Evolutionary conservation across 495 filamentous ascomycete species (phyloP), one percentile per base, ranked within the genome.

Genomic region (Trichocladium uniseriatum): DNA sequence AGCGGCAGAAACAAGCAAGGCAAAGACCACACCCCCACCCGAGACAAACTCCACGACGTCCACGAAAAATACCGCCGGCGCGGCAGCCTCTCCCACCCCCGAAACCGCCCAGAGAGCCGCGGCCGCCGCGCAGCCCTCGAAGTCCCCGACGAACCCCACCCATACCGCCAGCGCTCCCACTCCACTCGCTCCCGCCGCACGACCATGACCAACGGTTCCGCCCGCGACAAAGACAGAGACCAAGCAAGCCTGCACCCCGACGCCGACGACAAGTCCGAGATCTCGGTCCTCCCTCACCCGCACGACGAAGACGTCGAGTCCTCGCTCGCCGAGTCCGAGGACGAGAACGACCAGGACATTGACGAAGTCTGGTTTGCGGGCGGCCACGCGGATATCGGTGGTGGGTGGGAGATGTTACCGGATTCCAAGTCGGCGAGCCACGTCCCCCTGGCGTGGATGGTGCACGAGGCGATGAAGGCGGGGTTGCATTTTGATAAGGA

Each of bases 321-420:
- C 0, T 7, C 22, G 2, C 5, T 14, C 5, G 48, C 34, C n/a
- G 75, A 74, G 3, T 70, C 69, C 0, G 81, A 81, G 29, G 81
- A 84, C 16, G 73, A 76, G 0, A 64, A 59, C 1, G 73, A 78
- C 18, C 85, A 90, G 53, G 84, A 91, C 56, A 83, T 92, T 47
- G 80, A 86, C 56, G 86, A 89, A 52, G 71, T 90, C 9, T 92
- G 87, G 87, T 94, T 92, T 60, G 75, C 85, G 0, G 87, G 87
- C 34, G 80, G 82, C 29, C 88, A 94, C 57, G 87, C 78, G 9
- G 88, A 94, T 53, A 80, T 94, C 24, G 88, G 88, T 14, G 88
- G 89, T 19, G 88, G 88, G 1, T 94, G 88, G 88, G 79, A 80
- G 45, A 65, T 83, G 5, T 52, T 68, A 0, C 57, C 66, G 0